Base-by-base conservation (phyloP, 108 stramenopile species). In the Nitzschia putrida region DNA sequence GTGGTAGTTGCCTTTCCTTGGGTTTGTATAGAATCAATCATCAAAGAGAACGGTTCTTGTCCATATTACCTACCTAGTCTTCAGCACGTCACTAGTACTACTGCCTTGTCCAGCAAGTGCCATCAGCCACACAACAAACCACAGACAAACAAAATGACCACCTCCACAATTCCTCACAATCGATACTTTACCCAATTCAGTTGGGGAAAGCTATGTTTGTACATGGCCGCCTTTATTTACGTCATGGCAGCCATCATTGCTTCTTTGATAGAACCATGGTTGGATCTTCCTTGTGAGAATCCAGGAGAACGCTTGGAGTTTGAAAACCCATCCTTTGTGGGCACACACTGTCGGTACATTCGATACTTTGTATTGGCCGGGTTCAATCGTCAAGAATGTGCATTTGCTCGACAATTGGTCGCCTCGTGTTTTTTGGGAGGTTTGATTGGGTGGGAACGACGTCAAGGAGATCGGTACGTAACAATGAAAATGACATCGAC, bases 401-500 rank as follows among this genome's bases (percentile, higher is more conserved):
- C 67, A 21, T 88, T 85, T 57, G 88, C 77, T 1, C 69, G 93
- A 51, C 83, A 89, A 57, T 57, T 94, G 54, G 70, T 91, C 0
- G 66, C 68, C 6, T 69, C 90, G 0, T 79, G 84, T 9, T 14
- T 88, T 8, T 58, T 90, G 55, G 92, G 92, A 10, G 85, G 82
- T 2, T 41, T 88, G 0, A 88, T 93, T 66, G 92, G 92, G 0
- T 93, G 84, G 83, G 94, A 97, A 78, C 66, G 96, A 5, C 77
- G 93, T 38, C 79, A 83, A 23, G 82, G 84, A 9, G 93, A 97
- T 72, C 78, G 94, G 61, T 63, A 24, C 43, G 57, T 55, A 34
- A 34, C 29, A 34, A 34, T 34, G 4, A 34, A 34, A 34, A 34
- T 34, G 29, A n/a, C n/a, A n/a, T n/a, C n/a, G n/a, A n/a, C n/a